Evolutionary conservation across 1,284 basidiomycete genomes (phyloP), one percentile per base, ranked within the genome.

Genomic region (Takashimella koratensis): DNA sequence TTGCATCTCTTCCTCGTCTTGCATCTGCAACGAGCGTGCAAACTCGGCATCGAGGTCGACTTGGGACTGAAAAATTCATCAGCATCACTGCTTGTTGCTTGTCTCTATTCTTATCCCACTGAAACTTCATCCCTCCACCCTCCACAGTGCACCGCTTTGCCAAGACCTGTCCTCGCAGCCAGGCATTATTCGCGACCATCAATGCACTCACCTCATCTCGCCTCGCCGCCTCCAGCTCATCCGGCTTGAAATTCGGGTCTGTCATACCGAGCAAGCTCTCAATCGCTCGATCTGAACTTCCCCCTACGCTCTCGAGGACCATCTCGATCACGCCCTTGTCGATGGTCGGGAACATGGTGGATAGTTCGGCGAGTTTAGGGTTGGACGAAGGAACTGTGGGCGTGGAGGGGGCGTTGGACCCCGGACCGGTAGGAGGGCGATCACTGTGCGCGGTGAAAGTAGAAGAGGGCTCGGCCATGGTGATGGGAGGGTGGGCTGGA

Each of bases 11-110:
- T 74, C 61, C 52, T 76, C 67, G 43, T 76, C 74, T 51, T 74
- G 68, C 24, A 75, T 47, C 23, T 67, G 65, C 10, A 76, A 59
- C 0, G 72, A 69, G 10, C 72, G 63, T 0, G 74, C 74, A 45
- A 72, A 74, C 49, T 72, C 63, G n/a, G 67, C 73, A 52, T 76
- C 74, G 1, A 73, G 60, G 50, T 73, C 71, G 36, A 72, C 58
- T 60, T 76, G 74, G 21, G 66, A 62, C 66, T 73, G 51, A 10
- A 39, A 41, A 23, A 47, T 49, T 54, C 49, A 59, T 50, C n/a
- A n/a, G n/a, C n/a, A n/a, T n/a, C n/a, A n/a, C n/a, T n/a, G n/a
- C n/a, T n/a, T n/a, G n/a, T n/a, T n/a, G n/a, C n/a, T n/a, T n/a
- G n/a, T n/a, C n/a, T n/a, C n/a, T n/a, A n/a, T n/a, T n/a, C n/a